Base-by-base conservation (phyloP, 2,329 filamentous ascomycete genomes). In the Cordyceps cicadae region DNA sequence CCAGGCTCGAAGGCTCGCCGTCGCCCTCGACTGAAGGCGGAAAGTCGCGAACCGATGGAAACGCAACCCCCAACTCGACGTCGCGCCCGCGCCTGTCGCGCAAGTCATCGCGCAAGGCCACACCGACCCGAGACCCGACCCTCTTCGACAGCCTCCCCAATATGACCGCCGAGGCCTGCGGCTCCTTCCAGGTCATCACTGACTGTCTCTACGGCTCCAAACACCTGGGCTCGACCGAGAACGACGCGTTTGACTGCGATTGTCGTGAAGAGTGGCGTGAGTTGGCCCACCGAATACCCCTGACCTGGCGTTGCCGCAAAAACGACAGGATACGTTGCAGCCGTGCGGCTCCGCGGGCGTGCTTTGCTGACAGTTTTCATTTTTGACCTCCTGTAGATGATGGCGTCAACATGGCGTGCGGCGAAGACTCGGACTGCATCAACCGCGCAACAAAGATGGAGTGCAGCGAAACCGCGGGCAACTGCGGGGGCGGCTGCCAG, bases 361-460 rank as follows among this genome's bases (percentile, higher is more conserved):
- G 62, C 64, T 59, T 64, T 66, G 63, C 57, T 59, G 29, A 59
- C 29, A 12, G 7, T 39, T 51, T 48, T 61, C 26, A 60, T 64
- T 63, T 63, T 15, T 15, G 6, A 17, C 43, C 9, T 9, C 37
- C 24, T 66, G 21, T 69, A 88, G 85, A 75, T 41, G 77, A 85
- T 71, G 81, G 82, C 64, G 73, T 76, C 65, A 99, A 99, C 73
- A 76, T 87, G 75, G 92, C 94, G 54, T 99, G 94, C 73, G 93
- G 90, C 66, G 92, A 97, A 69, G 91, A 97, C 74, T 96, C 92
- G 17, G 93, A 97, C 74, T 99, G 94, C 76, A 99, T 99, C 80
- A 99, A 99, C 74, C 89, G 94, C 69, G 90, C 91, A 62, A 97
- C 93, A 62, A 97, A 97, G 75, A 96, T 97, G 85, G 94, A 99